Percentiles rank a stretch among this genome's conserved stretches.
These are phyloP conservation scores for Lactifluus subvellereus DNA, from an alignment of 768 basidiomycete genomes.

Conservation along the genomic window DNA sequence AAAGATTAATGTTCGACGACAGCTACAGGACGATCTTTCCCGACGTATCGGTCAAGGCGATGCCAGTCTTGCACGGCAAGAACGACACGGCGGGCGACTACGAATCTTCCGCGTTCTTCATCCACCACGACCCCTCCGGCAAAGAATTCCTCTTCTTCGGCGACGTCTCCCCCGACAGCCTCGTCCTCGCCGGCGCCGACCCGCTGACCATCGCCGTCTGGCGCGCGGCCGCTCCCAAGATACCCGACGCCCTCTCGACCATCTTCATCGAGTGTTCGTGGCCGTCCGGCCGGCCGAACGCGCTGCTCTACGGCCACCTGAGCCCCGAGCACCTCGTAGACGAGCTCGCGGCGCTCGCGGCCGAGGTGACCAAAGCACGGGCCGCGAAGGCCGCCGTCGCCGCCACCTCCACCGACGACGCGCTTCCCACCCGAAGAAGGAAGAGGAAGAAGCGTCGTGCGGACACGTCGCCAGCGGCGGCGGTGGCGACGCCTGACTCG, in stretches of 20 bases:
- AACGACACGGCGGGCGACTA: conserved; percentile 49
- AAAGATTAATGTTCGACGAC: conserved; percentile 47
- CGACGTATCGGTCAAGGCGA: conserved; percentile 54
- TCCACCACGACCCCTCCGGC: conserved; percentile 55
- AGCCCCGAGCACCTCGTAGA: conserved; percentile 71
- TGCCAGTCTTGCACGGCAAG: conserved; percentile 71
- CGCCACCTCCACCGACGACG: not conserved
- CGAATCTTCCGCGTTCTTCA: conserved; percentile 79
- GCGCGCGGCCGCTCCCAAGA: conserved; percentile 72
- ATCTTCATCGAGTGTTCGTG: conserved; percentile 97
- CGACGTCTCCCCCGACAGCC: conserved; percentile 82
- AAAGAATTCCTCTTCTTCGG: conserved; percentile 91
- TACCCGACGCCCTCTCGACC: conserved; percentile 60
- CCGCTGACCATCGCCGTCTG: conserved; percentile 70
- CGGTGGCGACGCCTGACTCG: conserved; percentile 32
- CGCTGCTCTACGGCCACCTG: conserved; percentile 79
- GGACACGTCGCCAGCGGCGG: conserved; percentile 30
- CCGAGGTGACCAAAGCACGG: conserved; percentile 52
- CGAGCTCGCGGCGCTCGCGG: conserved; percentile 67
- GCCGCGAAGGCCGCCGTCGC: conserved; percentile 22
- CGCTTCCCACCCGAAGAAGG: conserved; percentile 25
- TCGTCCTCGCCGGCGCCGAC: conserved; percentile 37
- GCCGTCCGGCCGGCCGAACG: conserved; percentile 61
- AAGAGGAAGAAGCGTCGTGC: conserved; percentile 39
- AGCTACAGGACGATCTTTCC: conserved; percentile 48